Conservation (phyloP, 1,139 yeast species). For the Lodderomyces margitis region DNA sequence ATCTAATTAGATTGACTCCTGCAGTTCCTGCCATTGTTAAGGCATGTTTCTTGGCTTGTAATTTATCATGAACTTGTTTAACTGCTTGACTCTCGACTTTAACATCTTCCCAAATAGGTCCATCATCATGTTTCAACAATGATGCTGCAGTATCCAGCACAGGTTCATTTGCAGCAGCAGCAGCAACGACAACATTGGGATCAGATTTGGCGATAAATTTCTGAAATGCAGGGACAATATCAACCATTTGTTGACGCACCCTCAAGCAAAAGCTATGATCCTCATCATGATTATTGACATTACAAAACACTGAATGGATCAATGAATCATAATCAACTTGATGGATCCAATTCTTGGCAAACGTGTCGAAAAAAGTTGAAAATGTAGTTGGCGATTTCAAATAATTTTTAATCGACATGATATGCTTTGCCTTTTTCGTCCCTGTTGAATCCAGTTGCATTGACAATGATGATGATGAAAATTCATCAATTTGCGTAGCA, state of each 20-base stretch:
- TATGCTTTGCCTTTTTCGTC: slow-evolving; percentile 5
- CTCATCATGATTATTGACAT: slow-evolving; percentile 18
- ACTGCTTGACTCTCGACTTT: slow-evolving; percentile 20
- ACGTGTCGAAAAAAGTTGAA: slow-evolving; percentile 37
- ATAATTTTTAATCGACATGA: slow-evolving; percentile 25
- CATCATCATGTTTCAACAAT: background rate
- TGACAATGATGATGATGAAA: background rate
- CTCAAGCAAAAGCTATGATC: slow-evolving; percentile 38
- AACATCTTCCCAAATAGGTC: background rate
- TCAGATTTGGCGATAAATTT: slow-evolving; percentile 9
- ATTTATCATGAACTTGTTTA: slow-evolving; percentile 23
- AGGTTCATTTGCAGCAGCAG: background rate
- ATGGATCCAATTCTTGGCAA: slow-evolving; percentile 41
- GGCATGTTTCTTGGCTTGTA: slow-evolving; percentile 17
- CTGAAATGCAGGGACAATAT: slow-evolving; percentile 31
- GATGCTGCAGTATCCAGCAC: background rate
- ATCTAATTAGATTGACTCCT: slow-evolving; percentile 16
- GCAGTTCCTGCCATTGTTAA: slow-evolving; percentile 22
- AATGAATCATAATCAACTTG: slow-evolving; percentile 30
- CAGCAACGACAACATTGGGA: background rate
- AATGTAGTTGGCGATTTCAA: slow-evolving; percentile 19
- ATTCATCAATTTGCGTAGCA: background rate
- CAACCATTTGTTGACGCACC: slow-evolving; percentile 26
- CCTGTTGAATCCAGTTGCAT: background rate
- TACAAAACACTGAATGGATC: slow-evolving; percentile 41